Evolutionary conservation across 805 yeast species (phyloP), one percentile per base, ranked within the genome.

Genomic region (Blastobotrys robertii): DNA sequence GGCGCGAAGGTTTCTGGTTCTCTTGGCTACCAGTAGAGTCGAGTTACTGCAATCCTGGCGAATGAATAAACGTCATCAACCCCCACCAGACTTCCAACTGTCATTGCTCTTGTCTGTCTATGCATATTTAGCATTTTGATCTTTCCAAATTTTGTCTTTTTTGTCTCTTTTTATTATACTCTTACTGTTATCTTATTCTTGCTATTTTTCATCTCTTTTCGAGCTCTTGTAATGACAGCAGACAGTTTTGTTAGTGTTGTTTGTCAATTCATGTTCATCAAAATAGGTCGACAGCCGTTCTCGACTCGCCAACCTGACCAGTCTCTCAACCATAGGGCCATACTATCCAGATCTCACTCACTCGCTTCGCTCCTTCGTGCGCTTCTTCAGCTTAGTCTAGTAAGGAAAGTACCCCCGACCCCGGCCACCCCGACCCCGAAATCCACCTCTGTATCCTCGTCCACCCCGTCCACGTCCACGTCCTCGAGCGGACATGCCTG

Each of bases 401-500:
- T 72, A 72, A 11, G 77, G 77, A 13, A 54, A 48, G 47, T 55
- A 70, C 31, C 76, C 68, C n/a, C 41, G 19, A 8, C 73, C 72
- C 45, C 76, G 60, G 19, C 65, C 66, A 19, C 25, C 25, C 38
- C 70, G 57, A 7, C 68, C 67, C 6, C 69, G 51, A 45, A 53
- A 56, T 34, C 57, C 63, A 37, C 57, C 65, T 48, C 60, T 60
- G 45, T 47, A 52, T 9, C 42, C 45, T 34, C 67, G 50, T 16
- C 70, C 56, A 8, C 75, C 73, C 33, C 77, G 53, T 7, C 76
- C 72, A 22, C 79, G 59, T 2, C 77, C 73, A 6, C 79, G 59
- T 9, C 80, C 72, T 8, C 71, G 63, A 28, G 72, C 66, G 31
- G 63, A 56, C 55, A 78, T 67, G 1, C 90, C 90, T 2, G 94